Conservation (phyloP, 2,329 filamentous ascomycete species). For the Ceratocystis huliohia region DNA sequence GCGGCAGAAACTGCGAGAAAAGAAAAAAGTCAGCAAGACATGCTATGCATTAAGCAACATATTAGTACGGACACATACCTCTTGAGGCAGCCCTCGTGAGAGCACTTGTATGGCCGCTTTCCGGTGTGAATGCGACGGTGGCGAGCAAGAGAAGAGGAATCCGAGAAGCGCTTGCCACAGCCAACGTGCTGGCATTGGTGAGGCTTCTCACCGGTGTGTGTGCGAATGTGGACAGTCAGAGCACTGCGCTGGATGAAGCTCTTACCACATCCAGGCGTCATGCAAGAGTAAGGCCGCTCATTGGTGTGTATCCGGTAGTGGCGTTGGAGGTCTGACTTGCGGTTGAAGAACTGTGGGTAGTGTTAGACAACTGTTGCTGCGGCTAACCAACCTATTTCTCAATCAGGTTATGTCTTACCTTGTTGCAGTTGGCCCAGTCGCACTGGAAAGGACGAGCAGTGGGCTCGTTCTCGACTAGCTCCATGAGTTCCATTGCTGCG, state of each 20-base stretch:
- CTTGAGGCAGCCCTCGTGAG: slow-evolving; percentile 49
- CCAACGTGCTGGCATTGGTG: slow-evolving; percentile 53
- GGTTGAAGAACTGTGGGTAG: slow-evolving; percentile 49
- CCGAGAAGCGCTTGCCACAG: slow-evolving; percentile 57
- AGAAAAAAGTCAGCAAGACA: slow-evolving; percentile 21
- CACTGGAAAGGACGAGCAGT: slow-evolving; percentile 51
- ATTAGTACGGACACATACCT: slow-evolving; percentile 32
- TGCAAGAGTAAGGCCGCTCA: slow-evolving; percentile 53
- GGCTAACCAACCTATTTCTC: not conserved
- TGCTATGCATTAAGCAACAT: too few species aligned
- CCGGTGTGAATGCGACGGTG: slow-evolving; percentile 55
- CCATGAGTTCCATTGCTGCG: slow-evolving; percentile 47
- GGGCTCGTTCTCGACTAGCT: slow-evolving; percentile 52
- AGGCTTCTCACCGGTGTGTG: slow-evolving; percentile 60
- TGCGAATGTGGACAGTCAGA: slow-evolving; percentile 56
- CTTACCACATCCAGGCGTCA: slow-evolving; percentile 49
- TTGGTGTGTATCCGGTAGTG: slow-evolving; percentile 63
- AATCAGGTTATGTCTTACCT: slow-evolving; percentile 34
- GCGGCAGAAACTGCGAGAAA: slow-evolving; percentile 47
- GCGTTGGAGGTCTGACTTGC: slow-evolving; percentile 57
- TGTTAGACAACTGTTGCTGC: slow-evolving; percentile 4
- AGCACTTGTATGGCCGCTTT: slow-evolving; percentile 53
- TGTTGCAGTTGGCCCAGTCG: slow-evolving; percentile 49
- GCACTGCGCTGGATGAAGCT: slow-evolving; percentile 61
- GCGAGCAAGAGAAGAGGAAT: slow-evolving; percentile 53